Conservation (phyloP, 768 basidiomycete species). For the Mycena vulgaris region DNA sequence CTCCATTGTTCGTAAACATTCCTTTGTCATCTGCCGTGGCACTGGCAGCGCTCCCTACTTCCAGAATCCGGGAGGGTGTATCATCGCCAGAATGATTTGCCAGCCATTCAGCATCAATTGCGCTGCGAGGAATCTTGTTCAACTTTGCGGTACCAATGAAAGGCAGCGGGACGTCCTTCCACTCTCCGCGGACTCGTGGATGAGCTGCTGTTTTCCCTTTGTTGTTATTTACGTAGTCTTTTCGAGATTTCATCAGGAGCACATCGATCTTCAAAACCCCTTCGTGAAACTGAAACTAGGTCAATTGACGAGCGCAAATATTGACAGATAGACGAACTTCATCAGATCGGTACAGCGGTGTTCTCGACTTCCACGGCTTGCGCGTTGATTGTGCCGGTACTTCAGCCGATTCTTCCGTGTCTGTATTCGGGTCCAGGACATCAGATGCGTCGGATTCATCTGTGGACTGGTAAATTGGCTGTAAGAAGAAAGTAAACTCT, state of each 20-base stretch:
- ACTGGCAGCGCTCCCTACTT: not conserved
- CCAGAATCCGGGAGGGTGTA: not conserved
- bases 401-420: not conserved
- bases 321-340: not conserved
- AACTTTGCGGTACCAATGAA: not conserved
- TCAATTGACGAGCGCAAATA: not conserved
- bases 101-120: not conserved
- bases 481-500: not conserved
- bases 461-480: not conserved
- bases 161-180: not conserved
- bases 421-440: conserved; percentile 4
- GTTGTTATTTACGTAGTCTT: not conserved
- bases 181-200: not conserved
- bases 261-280: not conserved
- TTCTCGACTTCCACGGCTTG: not conserved
- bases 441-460: conserved; percentile 14
- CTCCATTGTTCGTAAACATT: too few relatives aligned
- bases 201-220: not conserved
- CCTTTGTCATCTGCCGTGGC: not conserved
- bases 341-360: not conserved
- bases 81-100: not conserved
- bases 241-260: not conserved
- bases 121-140: not conserved
- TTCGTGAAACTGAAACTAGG: not conserved
- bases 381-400: not conserved